Percentiles rank a stretch among this genome's conserved stretches.
phyloP scores from a whole-genome alignment of 805 yeast species.

The Debaryomyces tyrocola region DNA sequence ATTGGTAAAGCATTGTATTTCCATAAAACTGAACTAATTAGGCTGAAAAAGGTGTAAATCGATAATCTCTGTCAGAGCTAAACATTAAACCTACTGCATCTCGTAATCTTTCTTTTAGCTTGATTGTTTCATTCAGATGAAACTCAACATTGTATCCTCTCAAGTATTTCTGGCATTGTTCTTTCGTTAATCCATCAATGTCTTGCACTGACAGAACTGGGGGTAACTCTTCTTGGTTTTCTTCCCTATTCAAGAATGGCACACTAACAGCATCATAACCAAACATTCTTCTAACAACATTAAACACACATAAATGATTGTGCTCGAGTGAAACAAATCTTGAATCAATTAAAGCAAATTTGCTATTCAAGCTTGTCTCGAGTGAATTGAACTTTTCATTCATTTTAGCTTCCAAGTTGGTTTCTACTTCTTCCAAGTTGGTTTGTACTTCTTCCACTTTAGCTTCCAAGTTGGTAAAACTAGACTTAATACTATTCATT shows the following conservation, averaged over 20 bases:
- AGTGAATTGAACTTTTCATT: too few species aligned
- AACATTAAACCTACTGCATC: neutral
- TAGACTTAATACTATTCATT: neutral
- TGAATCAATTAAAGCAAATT: too few species aligned
- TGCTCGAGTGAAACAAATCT: neutral
- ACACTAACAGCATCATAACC: neutral
- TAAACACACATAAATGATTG: neutral
- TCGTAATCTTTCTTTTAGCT: neutral
- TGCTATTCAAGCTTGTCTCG: too few species aligned
- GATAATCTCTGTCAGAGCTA: neutral
- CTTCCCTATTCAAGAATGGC: slow-evolving; percentile 1
- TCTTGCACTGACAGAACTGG: neutral
- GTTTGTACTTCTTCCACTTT: too few species aligned
- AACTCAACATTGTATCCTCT: neutral
- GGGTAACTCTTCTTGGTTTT: neutral
- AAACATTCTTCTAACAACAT: neutral
- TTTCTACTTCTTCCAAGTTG: too few species aligned
- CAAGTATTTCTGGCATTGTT: neutral
- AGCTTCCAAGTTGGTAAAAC: too few species aligned
- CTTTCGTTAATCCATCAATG: slow-evolving; percentile 1
- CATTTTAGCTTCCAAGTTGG: too few species aligned
- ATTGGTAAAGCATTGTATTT: too few species aligned
- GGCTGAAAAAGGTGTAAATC: neutral
- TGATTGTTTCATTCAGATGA: neutral
- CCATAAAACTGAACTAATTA: neutral